Evolutionary conservation across 352 stramenopile species (phyloP), one percentile per base, ranked within the genome.

Genomic region (Halophytophthora polymorphica): DNA sequence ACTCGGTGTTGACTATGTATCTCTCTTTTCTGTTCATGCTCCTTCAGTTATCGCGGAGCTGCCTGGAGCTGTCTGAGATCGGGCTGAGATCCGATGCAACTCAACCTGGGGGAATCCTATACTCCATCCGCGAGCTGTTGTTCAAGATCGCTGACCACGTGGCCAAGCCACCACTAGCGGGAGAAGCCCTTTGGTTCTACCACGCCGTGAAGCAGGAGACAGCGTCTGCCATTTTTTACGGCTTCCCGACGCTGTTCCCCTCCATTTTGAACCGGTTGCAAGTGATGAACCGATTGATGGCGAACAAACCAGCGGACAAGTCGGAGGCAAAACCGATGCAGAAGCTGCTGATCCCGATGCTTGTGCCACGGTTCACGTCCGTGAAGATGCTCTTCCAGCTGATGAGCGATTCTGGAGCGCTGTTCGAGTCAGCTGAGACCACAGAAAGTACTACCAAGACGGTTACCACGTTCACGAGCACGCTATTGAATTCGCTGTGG

Each of bases 311-410:
- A 0, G 45, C 42, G 2, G 56, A 68, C 11, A 39, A 64, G 21
- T 22, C 42, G 13, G 44, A 66, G n/a, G 28, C 55, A 23, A 73
- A 67, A 4, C 57, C 75, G 29, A 74, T 58, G 0, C 84, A 85
- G 47, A 74, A 83, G 41, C 34, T 91, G 17, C 67, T 95, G 11
- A 54, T 92, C 22, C 82, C 84, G 15, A 92, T 92, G 78, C 75
- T 95, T 10, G 70, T 92, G 0, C 83, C 84, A n/a, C 82, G 63
- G 28, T 93, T 95, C 50, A 88, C 83, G 18, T 89, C 80, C 28
- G 63, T 77, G 13, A 90, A 90, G 49, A 93, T 89, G 72, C 56
- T 95, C 6, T 95, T 93, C 53, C 73, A 90, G 41, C 58, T 95
- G 2, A 90, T 92, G 64, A 69, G 35, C 39, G 80, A 92, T 46